phyloP scores from a whole-genome alignment of 2,329 filamentous ascomycete genomes.

The Lojkania enalia region DNA sequence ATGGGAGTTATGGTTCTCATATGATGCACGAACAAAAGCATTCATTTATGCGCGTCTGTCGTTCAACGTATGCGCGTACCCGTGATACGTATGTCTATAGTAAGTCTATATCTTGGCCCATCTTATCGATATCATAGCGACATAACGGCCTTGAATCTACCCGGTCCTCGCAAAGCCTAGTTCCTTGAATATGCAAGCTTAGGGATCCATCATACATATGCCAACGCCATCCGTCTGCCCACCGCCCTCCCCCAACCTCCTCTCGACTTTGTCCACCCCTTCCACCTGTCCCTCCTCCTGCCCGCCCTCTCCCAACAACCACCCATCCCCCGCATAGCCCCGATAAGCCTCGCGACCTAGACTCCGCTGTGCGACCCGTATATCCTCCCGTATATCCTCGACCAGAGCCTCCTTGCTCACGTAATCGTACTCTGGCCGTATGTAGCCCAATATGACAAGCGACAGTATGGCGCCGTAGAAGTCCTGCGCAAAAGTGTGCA shows the following conservation, averaged over 20 bases:
- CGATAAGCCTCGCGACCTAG: conserved; percentile 67
- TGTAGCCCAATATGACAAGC: conserved; percentile 80
- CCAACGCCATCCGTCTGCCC: conserved; percentile 21
- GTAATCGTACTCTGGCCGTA: conserved; percentile 89
- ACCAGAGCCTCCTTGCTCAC: conserved; percentile 79
- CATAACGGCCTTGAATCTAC: no score
- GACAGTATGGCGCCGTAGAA: conserved; percentile 86
- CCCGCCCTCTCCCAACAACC: conserved; percentile 35
- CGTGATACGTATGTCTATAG: no score
- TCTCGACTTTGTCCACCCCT: conserved; percentile 5
- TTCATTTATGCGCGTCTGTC: no score
- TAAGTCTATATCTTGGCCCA: no score
- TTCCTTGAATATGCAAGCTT: no score
- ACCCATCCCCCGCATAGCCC: conserved; percentile 53
- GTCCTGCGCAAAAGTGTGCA: conserved; percentile 74
- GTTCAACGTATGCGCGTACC: no score
- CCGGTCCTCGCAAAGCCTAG: no score
- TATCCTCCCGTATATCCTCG: conserved; percentile 86
- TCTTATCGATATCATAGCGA: no score
- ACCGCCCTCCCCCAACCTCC: conserved; percentile 4
- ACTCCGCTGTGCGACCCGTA: conserved; percentile 76
- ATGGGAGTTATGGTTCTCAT: no score
- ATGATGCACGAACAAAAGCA: no score
- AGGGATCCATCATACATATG: conserved; percentile 18
- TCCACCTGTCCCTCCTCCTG: conserved; percentile 7